Percentiles rank a stretch among this genome's conserved stretches.
Conservation (phyloP, 345 rosid species). For the Brassica carinata region DNA sequence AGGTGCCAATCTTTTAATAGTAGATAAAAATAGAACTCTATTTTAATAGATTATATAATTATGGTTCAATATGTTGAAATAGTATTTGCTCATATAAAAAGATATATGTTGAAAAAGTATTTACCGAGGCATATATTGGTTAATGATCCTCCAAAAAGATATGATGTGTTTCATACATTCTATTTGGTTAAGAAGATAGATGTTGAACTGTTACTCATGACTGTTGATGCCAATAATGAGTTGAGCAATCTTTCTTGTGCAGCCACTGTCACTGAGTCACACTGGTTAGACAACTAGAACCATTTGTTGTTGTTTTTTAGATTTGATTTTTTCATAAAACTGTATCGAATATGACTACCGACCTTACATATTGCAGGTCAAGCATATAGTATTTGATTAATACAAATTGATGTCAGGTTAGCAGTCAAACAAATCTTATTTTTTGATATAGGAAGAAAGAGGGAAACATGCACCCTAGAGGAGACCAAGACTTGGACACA, state of each 20-base stretch:
- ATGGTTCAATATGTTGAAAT: not conserved
- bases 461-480: slow-evolving; percentile 33
- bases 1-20: no score
- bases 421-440: not conserved
- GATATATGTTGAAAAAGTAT: no score
- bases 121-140: slow-evolving; percentile 58
- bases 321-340: not conserved
- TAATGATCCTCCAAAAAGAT: slow-evolving; percentile 65
- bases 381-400: slow-evolving; percentile 22
- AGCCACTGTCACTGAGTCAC: not conserved
- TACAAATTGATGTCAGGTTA: slow-evolving; percentile 18
- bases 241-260: not conserved
- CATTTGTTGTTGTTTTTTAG: not conserved
- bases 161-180: slow-evolving; percentile 71
- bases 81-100: no score
- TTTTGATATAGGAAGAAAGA: slow-evolving; percentile 24
- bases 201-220: slow-evolving; percentile 15
- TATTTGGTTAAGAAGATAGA: slow-evolving; percentile 69
- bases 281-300: not conserved
- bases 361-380: not conserved
- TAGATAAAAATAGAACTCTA: no score
- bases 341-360: slow-evolving; percentile 3
- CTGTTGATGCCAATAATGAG: no score
- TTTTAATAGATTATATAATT: no score
- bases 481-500: slow-evolving; percentile 27